Percentiles rank a stretch among this genome's conserved stretches.
These are phyloP conservation scores for Globisporangium camurandrum DNA, from an alignment of 352 stramenopile genomes.

Conservation along the genomic window DNA sequence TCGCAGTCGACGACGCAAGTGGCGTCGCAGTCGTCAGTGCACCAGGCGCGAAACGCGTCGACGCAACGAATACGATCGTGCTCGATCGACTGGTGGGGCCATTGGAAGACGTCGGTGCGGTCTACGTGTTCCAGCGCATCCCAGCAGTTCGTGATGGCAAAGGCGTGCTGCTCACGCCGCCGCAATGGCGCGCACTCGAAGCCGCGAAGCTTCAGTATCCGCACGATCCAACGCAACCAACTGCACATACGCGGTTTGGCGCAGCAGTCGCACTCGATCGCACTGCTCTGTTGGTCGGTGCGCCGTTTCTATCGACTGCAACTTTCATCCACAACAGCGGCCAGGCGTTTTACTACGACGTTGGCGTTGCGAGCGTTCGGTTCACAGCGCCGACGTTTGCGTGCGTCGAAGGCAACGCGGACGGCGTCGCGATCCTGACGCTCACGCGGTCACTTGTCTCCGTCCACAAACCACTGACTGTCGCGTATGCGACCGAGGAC, in stretches of 20 bases:
- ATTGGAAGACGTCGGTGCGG: constrained; percentile 42
- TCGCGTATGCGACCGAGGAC: constrained; percentile 75
- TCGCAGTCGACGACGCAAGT: constrained; percentile 77
- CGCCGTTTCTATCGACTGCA: constrained; percentile 47
- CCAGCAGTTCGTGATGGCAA: constrained; percentile 66
- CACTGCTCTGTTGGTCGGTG: constrained; percentile 48
- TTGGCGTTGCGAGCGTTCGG: constrained; percentile 35
- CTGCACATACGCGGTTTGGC: constrained; percentile 44
- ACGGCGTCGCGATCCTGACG: constrained; percentile 53
- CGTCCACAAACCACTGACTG: constrained; percentile 37
- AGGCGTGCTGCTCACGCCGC: constrained; percentile 45
- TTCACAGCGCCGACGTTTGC: constrained; percentile 55
- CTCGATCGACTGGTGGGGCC: constrained; percentile 18
- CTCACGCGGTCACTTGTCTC: constrained; percentile 33
- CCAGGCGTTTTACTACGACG: constrained; percentile 63
- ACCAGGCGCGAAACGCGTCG: constrained; percentile 58
- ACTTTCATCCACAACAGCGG: constrained; percentile 27
- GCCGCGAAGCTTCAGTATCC: constrained; percentile 71
- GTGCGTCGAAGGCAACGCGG: constrained; percentile 53
- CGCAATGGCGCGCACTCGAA: constrained; percentile 66
- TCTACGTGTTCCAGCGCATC: constrained; percentile 60
- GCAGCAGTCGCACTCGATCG: constrained; percentile 43
- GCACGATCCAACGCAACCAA: constrained; percentile 64
- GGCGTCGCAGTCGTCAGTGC: constrained; percentile 80
- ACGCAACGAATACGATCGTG: constrained; percentile 79